phyloP scores from a whole-genome alignment of 1,139 yeast genomes.

The Protomyces inundatus region DNA sequence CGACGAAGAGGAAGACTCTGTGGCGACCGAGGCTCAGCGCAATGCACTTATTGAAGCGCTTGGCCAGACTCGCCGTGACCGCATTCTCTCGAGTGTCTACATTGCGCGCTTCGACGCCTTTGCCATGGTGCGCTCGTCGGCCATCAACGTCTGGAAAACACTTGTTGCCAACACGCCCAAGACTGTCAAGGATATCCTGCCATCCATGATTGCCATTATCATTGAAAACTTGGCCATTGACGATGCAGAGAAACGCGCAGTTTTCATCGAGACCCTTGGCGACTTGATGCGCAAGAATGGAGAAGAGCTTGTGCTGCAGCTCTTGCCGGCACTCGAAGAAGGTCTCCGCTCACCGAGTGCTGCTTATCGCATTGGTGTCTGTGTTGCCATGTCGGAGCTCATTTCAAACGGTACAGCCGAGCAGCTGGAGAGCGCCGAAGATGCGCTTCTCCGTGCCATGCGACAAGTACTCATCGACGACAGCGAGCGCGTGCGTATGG shows the following conservation, averaged over 20 bases:
- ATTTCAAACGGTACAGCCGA: constrained; percentile 67
- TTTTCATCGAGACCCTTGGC: constrained; percentile 91
- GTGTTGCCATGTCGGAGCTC: constrained; percentile 85
- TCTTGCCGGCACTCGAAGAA: constrained; percentile 76
- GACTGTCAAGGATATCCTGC: constrained; percentile 88
- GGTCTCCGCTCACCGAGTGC: constrained; percentile 60
- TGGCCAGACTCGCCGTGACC: constrained; percentile 84
- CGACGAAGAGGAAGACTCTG: constrained; percentile 45
- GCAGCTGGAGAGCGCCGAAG: constrained; percentile 61
- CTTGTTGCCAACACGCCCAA: constrained; percentile 93
- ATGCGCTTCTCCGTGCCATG: constrained; percentile 64
- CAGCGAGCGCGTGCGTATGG: constrained; percentile 68
- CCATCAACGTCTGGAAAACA: constrained; percentile 97
- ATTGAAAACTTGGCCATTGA: constrained; percentile 76
- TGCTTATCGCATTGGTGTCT: constrained; percentile 90
- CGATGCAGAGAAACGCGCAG: constrained; percentile 71
- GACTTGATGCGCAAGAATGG: constrained; percentile 95
- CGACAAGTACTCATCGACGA: constrained; percentile 74
- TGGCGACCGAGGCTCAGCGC: constrained; percentile 55
- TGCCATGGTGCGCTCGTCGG: constrained; percentile 78
- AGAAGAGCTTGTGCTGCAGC: constrained; percentile 72
- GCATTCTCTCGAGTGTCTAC: constrained; percentile 74
- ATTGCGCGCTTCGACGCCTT: constrained; percentile 90
- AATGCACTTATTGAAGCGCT: constrained; percentile 59
- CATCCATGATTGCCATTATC: constrained; percentile 72